Evolutionary conservation across 345 rosid genomes (phyloP).

Genomic region (Garcia nutans): DNA sequence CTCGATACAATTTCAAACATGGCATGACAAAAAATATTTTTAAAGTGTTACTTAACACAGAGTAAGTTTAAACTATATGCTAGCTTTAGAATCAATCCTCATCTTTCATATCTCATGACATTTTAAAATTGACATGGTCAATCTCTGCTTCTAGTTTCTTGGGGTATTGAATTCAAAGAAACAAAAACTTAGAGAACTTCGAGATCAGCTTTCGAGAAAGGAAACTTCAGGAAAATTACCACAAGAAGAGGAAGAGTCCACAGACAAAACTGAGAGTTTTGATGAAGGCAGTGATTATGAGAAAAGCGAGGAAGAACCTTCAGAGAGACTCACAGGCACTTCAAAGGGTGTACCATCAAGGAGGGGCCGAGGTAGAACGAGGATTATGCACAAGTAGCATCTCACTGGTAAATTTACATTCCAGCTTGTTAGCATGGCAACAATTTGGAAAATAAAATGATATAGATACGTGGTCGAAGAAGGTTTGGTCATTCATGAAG

Average conservation of each 20-base stretch:
- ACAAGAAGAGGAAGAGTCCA: conserved; percentile 52
- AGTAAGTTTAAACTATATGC: background rate
- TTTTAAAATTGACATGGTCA: conserved; percentile 10
- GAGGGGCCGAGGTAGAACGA: conserved; percentile 42
- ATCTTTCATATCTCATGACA: background rate
- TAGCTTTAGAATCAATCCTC: background rate
- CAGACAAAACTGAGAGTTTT: conserved; percentile 63
- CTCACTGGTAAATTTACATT: background rate
- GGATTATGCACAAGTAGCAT: conserved; percentile 35
- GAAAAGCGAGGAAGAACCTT: conserved; percentile 43
- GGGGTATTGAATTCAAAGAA: conserved; percentile 77
- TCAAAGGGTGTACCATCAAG: conserved; percentile 36
- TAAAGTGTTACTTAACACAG: background rate
- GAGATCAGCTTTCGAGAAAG: conserved; percentile 54
- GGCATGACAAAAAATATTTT: background rate
- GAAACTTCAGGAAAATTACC: conserved; percentile 36
- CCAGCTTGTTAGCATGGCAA: background rate
- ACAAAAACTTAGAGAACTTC: conserved; percentile 74
- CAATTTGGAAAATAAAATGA: background rate
- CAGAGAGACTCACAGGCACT: conserved; percentile 33
- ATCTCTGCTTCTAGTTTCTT: conserved; percentile 49
- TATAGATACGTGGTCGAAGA: background rate
- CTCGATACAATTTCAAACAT: background rate
- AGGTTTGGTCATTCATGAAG: background rate
- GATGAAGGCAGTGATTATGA: conserved; percentile 46